Base-by-base conservation (phyloP, 2,329 filamentous ascomycete genomes). In the Rutstroemia sydowiana region DNA sequence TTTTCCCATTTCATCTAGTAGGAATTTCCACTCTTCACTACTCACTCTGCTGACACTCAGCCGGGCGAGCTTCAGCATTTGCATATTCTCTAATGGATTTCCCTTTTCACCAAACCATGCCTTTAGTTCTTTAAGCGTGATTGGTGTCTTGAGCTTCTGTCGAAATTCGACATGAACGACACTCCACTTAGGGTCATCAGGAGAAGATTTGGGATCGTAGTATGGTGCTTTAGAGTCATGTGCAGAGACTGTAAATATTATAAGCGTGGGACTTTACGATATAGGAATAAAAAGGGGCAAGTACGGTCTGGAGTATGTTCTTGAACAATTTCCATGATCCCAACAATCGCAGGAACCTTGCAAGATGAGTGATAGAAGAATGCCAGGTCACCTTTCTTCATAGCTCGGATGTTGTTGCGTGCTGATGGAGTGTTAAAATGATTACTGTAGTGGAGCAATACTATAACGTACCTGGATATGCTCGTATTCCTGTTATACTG, bases 281-380 rank as follows among this genome's bases (percentile, higher is more conserved):
- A 14, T 30, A 2, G 9, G 42, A 23, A 46, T 46, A 18, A 23
- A 20, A 21, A 26, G 13, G 31, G 6, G 20, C 36, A 9, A 20
- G 61, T 71, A 88, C 86, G 71, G 63, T 98, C 93, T 8, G 88
- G 78, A 2, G 85, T 84, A 59, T 88, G 86, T 65, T 95, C 91
- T 58, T 81, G 77, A 14, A 95, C 90, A 57, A 98, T 87, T 63
- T 93, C 87, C 86, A 95, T 91, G 16, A 85, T 80, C 1, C 91
- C 91, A 1, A 85, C 89, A 44, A 97, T 89, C 2, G 88, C 92
- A 0, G 91, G 90, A 21, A 85, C 79, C 66, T 95, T 95, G 70
- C 88, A 93, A 63, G 93, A 95, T 43, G 88, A 95, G 70, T 96
- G 92, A 66, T 97, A 97, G 72, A 98, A 97, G 72, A 98, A 97